Base-by-base conservation (phyloP, 371 early-diverging fungal genomes). In the Rhizopus microsporus region DNA sequence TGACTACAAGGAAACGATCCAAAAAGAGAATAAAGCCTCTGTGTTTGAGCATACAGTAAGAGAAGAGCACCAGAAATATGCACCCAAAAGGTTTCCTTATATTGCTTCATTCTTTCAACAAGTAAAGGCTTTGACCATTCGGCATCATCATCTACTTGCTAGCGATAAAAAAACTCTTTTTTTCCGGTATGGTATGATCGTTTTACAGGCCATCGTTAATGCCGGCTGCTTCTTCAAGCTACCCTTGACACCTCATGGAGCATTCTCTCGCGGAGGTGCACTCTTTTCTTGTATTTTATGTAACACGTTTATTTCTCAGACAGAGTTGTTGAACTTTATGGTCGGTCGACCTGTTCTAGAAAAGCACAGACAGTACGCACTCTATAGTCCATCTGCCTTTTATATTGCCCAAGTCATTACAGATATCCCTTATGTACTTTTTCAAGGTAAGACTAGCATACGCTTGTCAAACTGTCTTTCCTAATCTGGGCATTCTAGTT, bases 261-360 rank as follows among this genome's bases (percentile, higher is more conserved):
- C 85, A 42, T 87, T 88, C 62, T 81, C 85, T 3, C 84, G 93
- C 32, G 89, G 88, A 34, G 91, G 90, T 71, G 88, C 82, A 23
- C 54, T 86, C 7, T 84, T 84, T 49, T 82, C 82, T 45, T 69
- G 77, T 4, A 57, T 83, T 1, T 55, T 87, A 10, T 83, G 84
- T 62, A 84, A 78, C 44, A 57, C 83, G 7, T 72, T 87, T 23
- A 64, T 82, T 8, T 65, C 80, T 12, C 77, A 81, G 57, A 54
- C 81, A 5, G 82, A 82, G 59, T 48, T 84, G 13, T 77, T 83
- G 7, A 63, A 65, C 10, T 75, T 72, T 46, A 58, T 85, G 51
- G 72, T 71, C 17, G 87, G 85, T 37, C 82, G 87, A 9, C 82
- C 80, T 10, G 67, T 87, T 31, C 57, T 88, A 5, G 83, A 86